phyloP scores from a whole-genome alignment of 2,329 filamentous ascomycete genomes.

The Fusarium duplospermum region DNA sequence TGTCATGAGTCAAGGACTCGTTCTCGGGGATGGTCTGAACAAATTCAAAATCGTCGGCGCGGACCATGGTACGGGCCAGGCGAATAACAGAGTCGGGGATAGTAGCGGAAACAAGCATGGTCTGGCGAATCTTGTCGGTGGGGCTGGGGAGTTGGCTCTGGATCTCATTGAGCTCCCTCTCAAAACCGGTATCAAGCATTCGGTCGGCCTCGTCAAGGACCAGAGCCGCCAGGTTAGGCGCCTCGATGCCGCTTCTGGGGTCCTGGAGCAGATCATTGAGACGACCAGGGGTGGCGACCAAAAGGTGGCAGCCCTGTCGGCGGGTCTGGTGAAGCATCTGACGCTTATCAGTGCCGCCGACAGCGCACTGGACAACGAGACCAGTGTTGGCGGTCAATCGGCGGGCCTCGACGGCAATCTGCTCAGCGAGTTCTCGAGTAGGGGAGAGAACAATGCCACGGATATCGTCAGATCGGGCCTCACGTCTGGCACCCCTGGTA shows the following conservation, averaged over 20 bases:
- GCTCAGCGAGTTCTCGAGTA: conserved; percentile 83
- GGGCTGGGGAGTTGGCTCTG: conserved; percentile 71
- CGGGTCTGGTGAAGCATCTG: conserved; percentile 75
- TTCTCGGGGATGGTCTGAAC: conserved; percentile 87
- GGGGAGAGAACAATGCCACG: conserved; percentile 80
- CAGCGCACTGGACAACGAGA: conserved; percentile 78
- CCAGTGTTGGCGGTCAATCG: conserved; percentile 74
- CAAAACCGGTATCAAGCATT: conserved; percentile 95
- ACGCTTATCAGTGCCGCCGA: conserved; percentile 87
- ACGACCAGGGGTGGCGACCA: conserved; percentile 91
- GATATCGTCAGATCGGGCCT: conserved; percentile 66
- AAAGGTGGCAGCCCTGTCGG: conserved; percentile 82
- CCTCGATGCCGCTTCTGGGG: conserved; percentile 68
- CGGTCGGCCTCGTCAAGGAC: conserved; percentile 98
- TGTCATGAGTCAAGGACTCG: conserved; percentile 86
- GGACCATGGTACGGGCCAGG: conserved; percentile 82
- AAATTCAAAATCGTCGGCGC: conserved; percentile 83
- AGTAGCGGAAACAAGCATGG: conserved; percentile 94
- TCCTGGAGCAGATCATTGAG: conserved; percentile 85
- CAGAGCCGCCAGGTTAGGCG: conserved; percentile 87
- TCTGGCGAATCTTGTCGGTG: conserved; percentile 78
- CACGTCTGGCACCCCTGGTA: conserved; percentile 50
- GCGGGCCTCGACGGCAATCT: conserved; percentile 83
- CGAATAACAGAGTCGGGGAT: conserved; percentile 85
- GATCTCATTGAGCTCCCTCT: conserved; percentile 73